Base-by-base conservation (phyloP, 2,329 filamentous ascomycete species). In the Ophiocordyceps australis region DNA sequence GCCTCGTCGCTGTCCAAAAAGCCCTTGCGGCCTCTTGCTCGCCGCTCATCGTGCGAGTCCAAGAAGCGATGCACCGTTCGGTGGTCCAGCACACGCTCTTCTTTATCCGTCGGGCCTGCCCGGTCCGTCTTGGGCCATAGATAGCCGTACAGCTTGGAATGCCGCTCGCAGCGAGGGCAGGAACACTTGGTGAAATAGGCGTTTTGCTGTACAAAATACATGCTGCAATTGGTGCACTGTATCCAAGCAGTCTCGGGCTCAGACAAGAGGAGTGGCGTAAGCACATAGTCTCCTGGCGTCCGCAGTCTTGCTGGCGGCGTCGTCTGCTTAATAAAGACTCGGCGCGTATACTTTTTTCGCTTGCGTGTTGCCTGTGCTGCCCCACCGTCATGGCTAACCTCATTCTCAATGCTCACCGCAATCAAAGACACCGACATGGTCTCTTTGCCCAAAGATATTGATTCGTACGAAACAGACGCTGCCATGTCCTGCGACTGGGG, bases 91-190 rank as follows among this genome's bases (percentile, higher is more conserved):
- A 92, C 57, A 8, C 71, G 54, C 43, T 74, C 65, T 36, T 76
- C 71, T 30, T 67, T 73, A 43, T 95, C 89, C 13, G 65, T 49
- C 11, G 70, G 69, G 1, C 80, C 80, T 15, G 76, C 71, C 33
- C 64, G 76, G 31, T 93, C 78, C 1, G 89, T 95, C 57, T 98
- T 94, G 5, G 89, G 89, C 89, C 89, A 98, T 30, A 77, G 62
- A 43, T 79, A 94, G 0, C 91, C 91, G 45, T 95, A 98, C 1
- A 98, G 56, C 54, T 92, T 95, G 11, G 80, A 91, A 44, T 98
- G 89, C 1, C 89, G 70, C 53, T 98, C 89, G 48, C 89, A 98
- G 6, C 89, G 71, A 4, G 82, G 85, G 46, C 89, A 98, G 11
- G 81, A 76, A 25, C 77, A 73, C 27, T 76, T 71, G 2, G 85